Evolutionary conservation across 1,139 yeast genomes (phyloP).

Genomic region (Suhomyces atakaporum): DNA sequence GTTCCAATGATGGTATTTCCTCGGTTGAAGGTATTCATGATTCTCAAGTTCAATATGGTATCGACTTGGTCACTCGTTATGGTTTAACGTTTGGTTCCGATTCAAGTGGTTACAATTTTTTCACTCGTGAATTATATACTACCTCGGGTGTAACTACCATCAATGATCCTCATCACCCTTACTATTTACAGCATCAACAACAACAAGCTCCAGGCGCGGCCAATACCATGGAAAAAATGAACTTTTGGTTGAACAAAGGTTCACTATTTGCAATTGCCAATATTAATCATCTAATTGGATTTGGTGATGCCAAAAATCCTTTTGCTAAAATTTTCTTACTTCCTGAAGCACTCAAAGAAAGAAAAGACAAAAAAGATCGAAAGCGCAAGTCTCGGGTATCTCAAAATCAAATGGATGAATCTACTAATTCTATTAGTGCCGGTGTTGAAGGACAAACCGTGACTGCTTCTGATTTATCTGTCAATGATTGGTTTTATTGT

Average conservation of each 20-base stretch:
- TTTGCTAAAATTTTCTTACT: slow-evolving; percentile 71
- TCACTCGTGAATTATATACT: slow-evolving; percentile 51
- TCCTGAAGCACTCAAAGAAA: slow-evolving; percentile 69
- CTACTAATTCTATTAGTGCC: slow-evolving; percentile 17
- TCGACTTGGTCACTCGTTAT: slow-evolving; percentile 65
- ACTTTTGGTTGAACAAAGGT: slow-evolving; percentile 76
- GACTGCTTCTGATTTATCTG: slow-evolving; percentile 46
- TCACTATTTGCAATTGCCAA: slow-evolving; percentile 75
- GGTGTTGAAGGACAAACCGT: slow-evolving; percentile 34
- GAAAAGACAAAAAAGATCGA: slow-evolving; percentile 70
- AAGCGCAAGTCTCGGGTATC: slow-evolving; percentile 51
- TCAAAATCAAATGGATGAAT: slow-evolving; percentile 22
- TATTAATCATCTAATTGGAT: slow-evolving; percentile 70
- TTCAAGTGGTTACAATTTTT: slow-evolving; percentile 65
- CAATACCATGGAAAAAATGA: slow-evolving; percentile 56
- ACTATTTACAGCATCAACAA: slow-evolving; percentile 31
- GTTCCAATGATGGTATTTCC: slow-evolving; percentile 13
- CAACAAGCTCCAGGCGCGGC: slow-evolving; percentile 28
- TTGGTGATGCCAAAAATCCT: slow-evolving; percentile 74
- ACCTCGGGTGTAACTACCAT: slow-evolving; percentile 32
- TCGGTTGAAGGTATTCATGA: slow-evolving; percentile 38
- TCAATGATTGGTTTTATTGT: slow-evolving; percentile 61
- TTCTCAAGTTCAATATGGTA: slow-evolving; percentile 52
- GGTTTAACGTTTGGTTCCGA: slow-evolving; percentile 73
- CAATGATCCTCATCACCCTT: slow-evolving; percentile 35